phyloP scores from a whole-genome alignment of 1,139 yeast species.

The Meyerozyma elateridarum region DNA sequence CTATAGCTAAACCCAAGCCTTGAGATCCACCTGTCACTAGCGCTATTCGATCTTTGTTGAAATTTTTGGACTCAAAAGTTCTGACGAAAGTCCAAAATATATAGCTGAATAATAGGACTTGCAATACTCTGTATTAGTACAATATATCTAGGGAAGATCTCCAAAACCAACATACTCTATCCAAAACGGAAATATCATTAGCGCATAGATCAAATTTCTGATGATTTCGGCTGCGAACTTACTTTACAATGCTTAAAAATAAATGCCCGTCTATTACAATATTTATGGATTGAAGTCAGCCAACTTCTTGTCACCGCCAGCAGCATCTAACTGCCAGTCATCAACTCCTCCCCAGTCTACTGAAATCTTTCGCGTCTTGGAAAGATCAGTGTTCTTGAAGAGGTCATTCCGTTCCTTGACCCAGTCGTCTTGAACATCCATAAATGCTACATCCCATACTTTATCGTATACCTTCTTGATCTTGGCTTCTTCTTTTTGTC shows the following conservation, averaged over 20 bases:
- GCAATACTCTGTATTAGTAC: too few relatives aligned
- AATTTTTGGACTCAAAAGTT: too few relatives aligned
- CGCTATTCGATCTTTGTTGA: slow-evolving; percentile 27
- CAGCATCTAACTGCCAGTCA: slow-evolving; percentile 32
- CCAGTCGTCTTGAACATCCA: slow-evolving; percentile 71
- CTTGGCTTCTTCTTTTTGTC: slow-evolving; percentile 63
- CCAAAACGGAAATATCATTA: too few relatives aligned
- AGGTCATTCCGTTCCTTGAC: slow-evolving; percentile 57
- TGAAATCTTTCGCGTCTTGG: slow-evolving; percentile 39
- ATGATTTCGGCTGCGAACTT: too few relatives aligned
- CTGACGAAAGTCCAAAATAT: too few relatives aligned
- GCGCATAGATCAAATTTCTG: too few relatives aligned
- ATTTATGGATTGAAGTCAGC: slow-evolving; percentile 45
- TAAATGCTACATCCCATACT: slow-evolving; percentile 74
- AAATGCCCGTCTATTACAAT: too few relatives aligned
- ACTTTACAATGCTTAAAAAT: too few relatives aligned
- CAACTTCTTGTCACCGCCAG: slow-evolving; percentile 27
- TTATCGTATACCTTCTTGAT: slow-evolving; percentile 66
- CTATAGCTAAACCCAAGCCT: slow-evolving; percentile 54
- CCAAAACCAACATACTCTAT: too few relatives aligned
- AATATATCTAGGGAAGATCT: too few relatives aligned
- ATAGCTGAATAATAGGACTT: too few relatives aligned
- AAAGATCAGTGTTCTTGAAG: slow-evolving; percentile 67
- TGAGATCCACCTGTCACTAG: slow-evolving; percentile 63
- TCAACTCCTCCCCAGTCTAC: slow-evolving; percentile 72